phyloP scores from a whole-genome alignment of 2,329 filamentous ascomycete genomes.

The Alternaria consortialis region DNA sequence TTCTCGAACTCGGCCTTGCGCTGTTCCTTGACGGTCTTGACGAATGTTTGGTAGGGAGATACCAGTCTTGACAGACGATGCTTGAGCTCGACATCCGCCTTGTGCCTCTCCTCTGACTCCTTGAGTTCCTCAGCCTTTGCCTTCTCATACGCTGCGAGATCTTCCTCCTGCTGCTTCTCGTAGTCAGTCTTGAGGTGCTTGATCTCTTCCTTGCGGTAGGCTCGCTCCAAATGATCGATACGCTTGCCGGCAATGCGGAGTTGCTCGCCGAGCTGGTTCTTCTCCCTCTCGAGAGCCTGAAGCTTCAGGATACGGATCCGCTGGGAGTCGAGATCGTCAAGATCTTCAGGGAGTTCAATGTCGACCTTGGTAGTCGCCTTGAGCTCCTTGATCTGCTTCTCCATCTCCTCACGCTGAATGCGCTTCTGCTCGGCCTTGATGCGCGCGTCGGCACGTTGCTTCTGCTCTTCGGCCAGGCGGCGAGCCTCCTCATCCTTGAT shows the following conservation, averaged over 20 bases:
- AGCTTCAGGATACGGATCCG: slow-evolving; percentile 94
- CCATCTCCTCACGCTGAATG: slow-evolving; percentile 63
- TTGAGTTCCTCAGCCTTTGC: slow-evolving; percentile 79
- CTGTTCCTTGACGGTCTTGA: slow-evolving; percentile 81
- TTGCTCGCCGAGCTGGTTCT: slow-evolving; percentile 93
- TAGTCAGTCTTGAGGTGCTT: slow-evolving; percentile 92
- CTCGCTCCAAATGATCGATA: slow-evolving; percentile 95
- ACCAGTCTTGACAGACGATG: slow-evolving; percentile 88
- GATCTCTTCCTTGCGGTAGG: slow-evolving; percentile 92
- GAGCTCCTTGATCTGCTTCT: slow-evolving; percentile 93
- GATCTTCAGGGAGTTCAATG: slow-evolving; percentile 81
- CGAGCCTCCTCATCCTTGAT: slow-evolving; percentile 89
- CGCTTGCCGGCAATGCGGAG: slow-evolving; percentile 92
- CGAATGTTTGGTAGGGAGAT: slow-evolving; percentile 84
- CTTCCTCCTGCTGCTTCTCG: slow-evolving; percentile 78
- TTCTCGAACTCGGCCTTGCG: slow-evolving; percentile 96
- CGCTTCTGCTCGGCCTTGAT: slow-evolving; percentile 67
- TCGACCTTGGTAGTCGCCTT: slow-evolving; percentile 91
- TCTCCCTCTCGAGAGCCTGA: slow-evolving; percentile 94
- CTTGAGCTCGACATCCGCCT: slow-evolving; percentile 91
- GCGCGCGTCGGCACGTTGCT: slow-evolving; percentile 87
- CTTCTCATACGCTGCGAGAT: slow-evolving; percentile 81
- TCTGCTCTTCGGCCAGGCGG: slow-evolving; percentile 90
- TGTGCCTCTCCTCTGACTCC: slow-evolving; percentile 87
- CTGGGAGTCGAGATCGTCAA: slow-evolving; percentile 66